Evolutionary conservation across 2,329 filamentous ascomycete genomes (phyloP).

Genomic region (Ophiostoma sp.): DNA sequence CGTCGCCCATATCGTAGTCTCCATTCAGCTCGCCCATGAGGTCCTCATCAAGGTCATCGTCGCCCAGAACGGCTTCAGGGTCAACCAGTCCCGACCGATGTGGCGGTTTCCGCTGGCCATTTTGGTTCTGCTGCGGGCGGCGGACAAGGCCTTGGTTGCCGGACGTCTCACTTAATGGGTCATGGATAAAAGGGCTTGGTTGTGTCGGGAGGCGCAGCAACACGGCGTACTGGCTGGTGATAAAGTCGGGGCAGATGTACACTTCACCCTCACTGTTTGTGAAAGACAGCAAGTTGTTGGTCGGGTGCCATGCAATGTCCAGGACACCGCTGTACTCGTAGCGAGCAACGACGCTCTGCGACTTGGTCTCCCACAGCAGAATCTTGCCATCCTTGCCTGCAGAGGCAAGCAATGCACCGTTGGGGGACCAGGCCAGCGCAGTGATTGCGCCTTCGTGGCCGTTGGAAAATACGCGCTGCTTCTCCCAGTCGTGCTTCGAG

Average conservation of each 20-base stretch:
- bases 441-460: conserved; percentile 83
- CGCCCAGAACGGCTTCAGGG: conserved; percentile 13
- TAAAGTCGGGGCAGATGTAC: conserved; percentile 74
- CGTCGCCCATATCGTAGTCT: conserved; percentile 50
- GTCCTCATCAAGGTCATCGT: conserved; percentile 19
- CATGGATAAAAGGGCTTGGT: conserved; percentile 79
- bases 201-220: conserved; percentile 57
- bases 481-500: conserved; percentile 84
- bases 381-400: conserved; percentile 64
- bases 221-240: conserved; percentile 52
- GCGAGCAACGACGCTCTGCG: conserved; percentile 72
- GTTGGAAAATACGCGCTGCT: conserved; percentile 70
- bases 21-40: conserved; percentile 7
- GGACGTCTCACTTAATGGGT: conserved; percentile 64
- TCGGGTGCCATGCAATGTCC: conserved; percentile 85
- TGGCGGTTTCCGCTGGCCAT: not conserved
- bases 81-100: conserved; percentile 13
- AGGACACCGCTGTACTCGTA: conserved; percentile 79
- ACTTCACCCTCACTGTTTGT: conserved; percentile 90
- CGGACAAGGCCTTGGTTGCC: conserved; percentile 45
- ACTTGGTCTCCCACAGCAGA: conserved; percentile 82
- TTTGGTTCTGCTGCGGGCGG: conserved; percentile 18
- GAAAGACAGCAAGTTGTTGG: conserved; percentile 81
- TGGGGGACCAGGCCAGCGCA: conserved; percentile 86
- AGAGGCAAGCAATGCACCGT: conserved; percentile 77